Evolutionary conservation across 1,284 basidiomycete species (phyloP).

Genomic region (Ustilago sp.): DNA sequence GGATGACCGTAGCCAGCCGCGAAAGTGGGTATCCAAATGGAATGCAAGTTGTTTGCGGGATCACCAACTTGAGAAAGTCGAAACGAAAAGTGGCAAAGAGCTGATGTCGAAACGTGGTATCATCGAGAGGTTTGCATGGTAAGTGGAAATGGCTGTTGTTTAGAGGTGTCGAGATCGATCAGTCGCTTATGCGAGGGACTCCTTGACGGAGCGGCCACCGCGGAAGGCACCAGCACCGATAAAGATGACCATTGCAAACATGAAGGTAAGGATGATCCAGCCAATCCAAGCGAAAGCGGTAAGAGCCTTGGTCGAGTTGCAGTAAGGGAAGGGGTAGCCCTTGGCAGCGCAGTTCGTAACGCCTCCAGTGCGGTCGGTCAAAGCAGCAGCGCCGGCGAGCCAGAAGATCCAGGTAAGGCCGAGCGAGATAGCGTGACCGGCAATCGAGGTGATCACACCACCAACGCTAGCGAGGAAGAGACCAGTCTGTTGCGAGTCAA

Average conservation of each 20-base stretch:
- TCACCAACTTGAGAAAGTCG: background rate
- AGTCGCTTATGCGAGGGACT: conserved; percentile 54
- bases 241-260: conserved; percentile 60
- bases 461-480: conserved; percentile 67
- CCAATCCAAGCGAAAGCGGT: conserved; percentile 67
- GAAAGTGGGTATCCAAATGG: background rate
- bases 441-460: conserved; percentile 67
- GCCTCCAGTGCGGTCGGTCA: conserved; percentile 58
- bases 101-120: conserved; percentile 26
- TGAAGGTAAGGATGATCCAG: conserved; percentile 60
- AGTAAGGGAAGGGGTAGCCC: conserved; percentile 52
- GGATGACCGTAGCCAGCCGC: background rate
- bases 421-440: conserved; percentile 62
- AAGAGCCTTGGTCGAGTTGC: conserved; percentile 64
- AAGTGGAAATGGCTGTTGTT: background rate
- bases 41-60: background rate
- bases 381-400: conserved; percentile 62
- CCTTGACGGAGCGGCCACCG: conserved; percentile 67
- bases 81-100: conserved; percentile 6
- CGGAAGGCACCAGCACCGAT: conserved; percentile 66
- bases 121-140: conserved; percentile 20
- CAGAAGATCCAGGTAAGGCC: conserved; percentile 67
- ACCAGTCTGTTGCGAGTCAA: conserved; percentile 37
- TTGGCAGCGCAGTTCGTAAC: conserved; percentile 34
- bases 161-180: background rate